These are phyloP conservation scores for Hypoxylon subgilvum DNA, from an alignment of 495 filamentous ascomycete species.

Conservation along the genomic window DNA sequence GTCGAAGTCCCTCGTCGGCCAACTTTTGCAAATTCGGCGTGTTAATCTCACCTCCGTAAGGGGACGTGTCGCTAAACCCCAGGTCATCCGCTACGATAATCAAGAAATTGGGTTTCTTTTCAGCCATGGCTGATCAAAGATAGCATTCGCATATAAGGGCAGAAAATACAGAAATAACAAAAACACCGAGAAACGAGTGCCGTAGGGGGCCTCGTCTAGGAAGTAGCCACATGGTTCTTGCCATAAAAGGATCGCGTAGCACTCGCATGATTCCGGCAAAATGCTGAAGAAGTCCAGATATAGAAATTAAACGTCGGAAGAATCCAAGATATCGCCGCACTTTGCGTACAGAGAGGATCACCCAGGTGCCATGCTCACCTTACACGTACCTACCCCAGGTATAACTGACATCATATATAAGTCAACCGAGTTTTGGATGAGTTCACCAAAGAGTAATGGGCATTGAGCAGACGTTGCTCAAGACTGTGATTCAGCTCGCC, in stretches of 20 bases:
- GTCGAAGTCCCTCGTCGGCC: constrained; percentile 59
- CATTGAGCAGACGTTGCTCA: no score
- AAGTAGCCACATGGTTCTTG: constrained; percentile 26
- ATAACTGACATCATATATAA: no score
- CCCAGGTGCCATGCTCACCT: no score
- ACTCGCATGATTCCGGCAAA: constrained; percentile 29
- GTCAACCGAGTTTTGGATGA: no score
- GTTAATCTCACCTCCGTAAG: constrained; percentile 66
- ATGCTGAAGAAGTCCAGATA: constrained; percentile 8
- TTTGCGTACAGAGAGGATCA: background rate
- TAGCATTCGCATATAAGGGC: constrained; percentile 16
- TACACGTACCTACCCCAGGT: no score
- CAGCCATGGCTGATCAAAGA: constrained; percentile 19
- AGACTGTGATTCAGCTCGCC: no score
- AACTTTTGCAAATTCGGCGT: constrained; percentile 65
- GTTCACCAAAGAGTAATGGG: no score
- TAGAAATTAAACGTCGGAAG: constrained; percentile 22
- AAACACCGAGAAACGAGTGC: constrained; percentile 4
- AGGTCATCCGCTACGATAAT: constrained; percentile 67
- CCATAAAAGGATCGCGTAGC: background rate
- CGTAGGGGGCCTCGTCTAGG: constrained; percentile 2
- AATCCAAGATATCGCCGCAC: constrained; percentile 4
- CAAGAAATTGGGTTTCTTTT: constrained; percentile 57
- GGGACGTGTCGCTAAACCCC: constrained; percentile 66
- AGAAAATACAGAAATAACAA: constrained; percentile 22